A percentile compares a stretch with the other conserved stretches of the same genome.
phyloP scores from a whole-genome alignment of 495 filamentous ascomycete species.

The Parathielavia hyrcaniae region DNA sequence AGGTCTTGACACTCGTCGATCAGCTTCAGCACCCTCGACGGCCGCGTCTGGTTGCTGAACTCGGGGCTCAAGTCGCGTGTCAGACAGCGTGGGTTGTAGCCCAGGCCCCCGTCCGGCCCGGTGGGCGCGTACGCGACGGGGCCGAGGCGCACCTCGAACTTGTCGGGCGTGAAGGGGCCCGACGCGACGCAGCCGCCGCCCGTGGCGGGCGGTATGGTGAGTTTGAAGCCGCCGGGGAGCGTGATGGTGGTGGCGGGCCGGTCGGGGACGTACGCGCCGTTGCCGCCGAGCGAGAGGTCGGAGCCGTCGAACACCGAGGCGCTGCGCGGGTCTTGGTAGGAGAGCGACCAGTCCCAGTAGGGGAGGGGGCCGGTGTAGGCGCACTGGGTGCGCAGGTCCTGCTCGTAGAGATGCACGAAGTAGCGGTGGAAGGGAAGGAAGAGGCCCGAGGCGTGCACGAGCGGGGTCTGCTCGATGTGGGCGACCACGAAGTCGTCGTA shows the following conservation, averaged over 20 bases:
- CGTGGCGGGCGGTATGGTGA: constrained; percentile 33
- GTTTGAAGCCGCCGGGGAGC: neutral
- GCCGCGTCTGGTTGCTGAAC: constrained; percentile 13
- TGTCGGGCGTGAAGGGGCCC: constrained; percentile 7
- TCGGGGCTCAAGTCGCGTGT: constrained; percentile 51
- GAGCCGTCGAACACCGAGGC: constrained; percentile 55
- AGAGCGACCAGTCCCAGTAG: constrained; percentile 56
- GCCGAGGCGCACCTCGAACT: constrained; percentile 8
- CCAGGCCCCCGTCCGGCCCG: constrained; percentile 14
- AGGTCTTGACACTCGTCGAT: constrained; percentile 20
- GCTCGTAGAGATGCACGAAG: constrained; percentile 54
- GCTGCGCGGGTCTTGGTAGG: constrained; percentile 38
- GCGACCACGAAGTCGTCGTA: constrained; percentile 61
- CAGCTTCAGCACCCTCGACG: constrained; percentile 16
- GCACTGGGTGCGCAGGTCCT: constrained; percentile 57
- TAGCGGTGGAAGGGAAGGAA: constrained; percentile 65
- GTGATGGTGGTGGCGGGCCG: constrained; percentile 1
- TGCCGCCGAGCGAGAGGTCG: constrained; percentile 50
- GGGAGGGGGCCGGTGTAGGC: constrained; percentile 49
- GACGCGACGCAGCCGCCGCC: constrained; percentile 36
- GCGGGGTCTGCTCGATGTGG: constrained; percentile 54
- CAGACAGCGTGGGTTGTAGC: constrained; percentile 54
- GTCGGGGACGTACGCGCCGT: constrained; percentile 43
- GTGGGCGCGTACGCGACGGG: constrained; percentile 7
- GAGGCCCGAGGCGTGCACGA: constrained; percentile 51